Evolutionary conservation across 768 basidiomycete species (phyloP).

Genomic region (Termitomyces sp.): DNA sequence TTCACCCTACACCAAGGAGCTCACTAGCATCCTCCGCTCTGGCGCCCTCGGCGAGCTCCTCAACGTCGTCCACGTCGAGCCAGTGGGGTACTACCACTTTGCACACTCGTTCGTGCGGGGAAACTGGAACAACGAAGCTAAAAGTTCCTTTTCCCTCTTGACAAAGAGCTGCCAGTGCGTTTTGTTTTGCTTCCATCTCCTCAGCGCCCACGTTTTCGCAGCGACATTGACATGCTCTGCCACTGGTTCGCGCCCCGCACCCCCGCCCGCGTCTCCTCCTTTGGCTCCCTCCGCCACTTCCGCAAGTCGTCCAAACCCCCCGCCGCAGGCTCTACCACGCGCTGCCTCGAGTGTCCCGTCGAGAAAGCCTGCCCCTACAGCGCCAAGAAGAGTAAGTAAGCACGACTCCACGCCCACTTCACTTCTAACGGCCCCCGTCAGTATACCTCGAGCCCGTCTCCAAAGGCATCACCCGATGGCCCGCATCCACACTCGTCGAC

Average conservation of each 20-base stretch:
- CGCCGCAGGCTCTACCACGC: slow-evolving; percentile 57
- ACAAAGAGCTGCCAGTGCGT: slow-evolving; percentile 88
- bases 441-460: slow-evolving; percentile 80
- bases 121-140: slow-evolving; percentile 66
- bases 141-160: slow-evolving; percentile 79
- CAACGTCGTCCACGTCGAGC: slow-evolving; percentile 82
- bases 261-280: slow-evolving; percentile 72
- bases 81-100: slow-evolving; percentile 84
- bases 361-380: slow-evolving; percentile 79
- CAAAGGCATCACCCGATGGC: slow-evolving; percentile 55
- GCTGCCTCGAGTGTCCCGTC: slow-evolving; percentile 73
- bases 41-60: slow-evolving; percentile 70
- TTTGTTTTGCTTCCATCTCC: accelerated
- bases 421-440: too few relatives aligned
- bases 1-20: slow-evolving; percentile 72
- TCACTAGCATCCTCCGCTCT: slow-evolving; percentile 66
- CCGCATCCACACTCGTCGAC: slow-evolving; percentile 63
- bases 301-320: slow-evolving; percentile 65
- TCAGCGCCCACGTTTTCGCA: slow-evolving; percentile 17
- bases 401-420: not conserved
- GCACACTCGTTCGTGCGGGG: slow-evolving; percentile 87
- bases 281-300: slow-evolving; percentile 84
- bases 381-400: slow-evolving; percentile 69
- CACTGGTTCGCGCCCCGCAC: slow-evolving; percentile 65
- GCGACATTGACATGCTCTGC: slow-evolving; percentile 82